Evolutionary conservation across 2,329 filamentous ascomycete species (phyloP), one percentile per base, ranked within the genome.

Genomic region (Fonsecaea nubica): DNA sequence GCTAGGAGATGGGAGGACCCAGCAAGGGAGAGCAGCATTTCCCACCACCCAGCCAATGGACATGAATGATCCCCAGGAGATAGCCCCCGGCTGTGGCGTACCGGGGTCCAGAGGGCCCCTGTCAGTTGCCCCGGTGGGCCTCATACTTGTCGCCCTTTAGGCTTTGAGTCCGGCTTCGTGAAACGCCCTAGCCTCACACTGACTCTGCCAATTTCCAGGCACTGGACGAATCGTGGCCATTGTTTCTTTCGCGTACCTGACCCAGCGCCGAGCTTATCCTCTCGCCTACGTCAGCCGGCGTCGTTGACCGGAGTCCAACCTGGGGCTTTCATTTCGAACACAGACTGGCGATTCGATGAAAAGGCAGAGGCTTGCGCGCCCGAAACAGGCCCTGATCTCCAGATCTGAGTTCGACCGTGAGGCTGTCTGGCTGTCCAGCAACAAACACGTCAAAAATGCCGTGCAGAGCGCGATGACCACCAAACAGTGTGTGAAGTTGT

Each of bases 121-220:
- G 65, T 68, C 63, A 58, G 32, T 30, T 54, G 57, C 25, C 56
- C 36, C 59, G 63, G 42, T 36, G 52, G 52, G 57, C 50, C 38
- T 62, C 57, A 33, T 30, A 60, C 18, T 12, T 61, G 56, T 32
- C 60, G 65, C 63, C 32, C n/a, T 62, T 64, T 65, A 63, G 63
- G 59, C 63, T 58, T 64, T 60, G 68, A 62, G 65, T 66, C 65
- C 65, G 65, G 60, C 42, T 33, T 50, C 59, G 56, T 70, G 68
- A 70, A 70, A 70, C 68, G 65, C 54, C 65, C 68, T 70, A 68
- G 68, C 65, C 61, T 63, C 60, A 66, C 25, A 48, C 30, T 35
- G 35, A 38, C 36, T 59, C 54, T 62, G 63, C 68, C 68, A 70
- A 70, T 70, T 70, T 70, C 68, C 68, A 61, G 65, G 60, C 48